Base-by-base conservation (phyloP, 2,329 filamentous ascomycete genomes). In the Fusarium aywerte region DNA sequence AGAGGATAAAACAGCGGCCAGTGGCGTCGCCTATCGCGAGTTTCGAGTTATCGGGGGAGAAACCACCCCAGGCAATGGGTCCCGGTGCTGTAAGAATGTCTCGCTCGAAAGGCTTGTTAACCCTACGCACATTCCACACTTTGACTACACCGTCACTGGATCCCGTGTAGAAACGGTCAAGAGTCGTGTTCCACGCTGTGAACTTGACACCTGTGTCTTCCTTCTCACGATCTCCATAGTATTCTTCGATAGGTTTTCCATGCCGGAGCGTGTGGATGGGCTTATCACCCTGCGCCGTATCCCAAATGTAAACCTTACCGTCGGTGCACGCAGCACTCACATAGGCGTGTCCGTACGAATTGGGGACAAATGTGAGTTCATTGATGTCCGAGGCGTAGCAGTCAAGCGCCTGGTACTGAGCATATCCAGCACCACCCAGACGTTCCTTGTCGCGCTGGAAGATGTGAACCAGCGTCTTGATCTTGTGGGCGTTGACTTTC, bases 181-280 rank as follows among this genome's bases (percentile, higher is more conserved):
- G 74, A 0, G 83, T 84, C 16, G 79, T 81, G 1, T 86, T 87
- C 88, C 87, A 90, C 5, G 86, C 83, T 0, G 83, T 84, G 66
- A 90, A 89, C 70, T 89, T 89, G 39, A 89, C 85, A 3, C 88
- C 88, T 0, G 85, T 84, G 58, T 90, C 88, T 49, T 86, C 85
- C 10, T 79, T 76, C 58, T 87, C 85, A 13, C 83, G 76, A 35
- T 86, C 80, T 2, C 79, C 80, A 5, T 76, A 62, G 32, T 80
- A 76, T 29, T 79, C 77, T 13, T 81, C 79, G 4, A 80, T 65
- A 0, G 77, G 80, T 35, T 77, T 76, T 11, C 84, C 87, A 63
- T 90, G 88, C 8, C 77, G 67, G 0, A 90, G 78, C 3, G 83
- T 75, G 68, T 89, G 87, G 21, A 88, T 82, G 0, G 87, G 84